Evolutionary conservation across 129 eudicot species (phyloP), one percentile per base, ranked within the genome.

Genomic region (Calendula officinalis): DNA sequence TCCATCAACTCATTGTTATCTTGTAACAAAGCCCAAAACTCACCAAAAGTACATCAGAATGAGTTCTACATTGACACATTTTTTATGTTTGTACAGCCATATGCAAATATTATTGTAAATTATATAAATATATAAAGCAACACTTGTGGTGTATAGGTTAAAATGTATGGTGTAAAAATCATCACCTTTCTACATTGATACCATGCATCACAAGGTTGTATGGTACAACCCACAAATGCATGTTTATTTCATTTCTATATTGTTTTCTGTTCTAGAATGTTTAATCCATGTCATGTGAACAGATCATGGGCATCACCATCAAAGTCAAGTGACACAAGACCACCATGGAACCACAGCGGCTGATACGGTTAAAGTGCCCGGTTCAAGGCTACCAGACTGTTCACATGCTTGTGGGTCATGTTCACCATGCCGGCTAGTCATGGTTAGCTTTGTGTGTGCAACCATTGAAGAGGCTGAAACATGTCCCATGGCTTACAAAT

Each of bases 391-490:
- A 65, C 98, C 98, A 10, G 96, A 92, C 60, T 92, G 98, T 61
- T 79, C 89, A 4, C 98, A 92, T 62, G 98, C 98, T 0, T 92
- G 98, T 45, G 98, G 98, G 13, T 88, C 96, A 10, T 92, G 98
- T 69, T 57, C 95, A 22, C 98, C 98, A 2, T 92, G 98, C 64
- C 74, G 91, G 42, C 72, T 92, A 45, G 96, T 88, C 16, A 85
- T 88, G 95, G 98, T 92, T 43, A 88, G 98, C 86, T 92, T 85
- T 56, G 84, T 88, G 22, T 92, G 98, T 62, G 86, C 98, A n/a
- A 62, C 96, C n/a, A 77, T 88, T 67, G 95, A 75, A 68, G 98
- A 92, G 70, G 98, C 98, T 5, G 98, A 92, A 80, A 78, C 98
- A 40, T 92, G 98, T 71, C 98, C 98, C 6, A 83, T 92, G 83